phyloP scores from a whole-genome alignment of 2,329 filamentous ascomycete genomes.

The Hymenoscyphus salicellus region DNA sequence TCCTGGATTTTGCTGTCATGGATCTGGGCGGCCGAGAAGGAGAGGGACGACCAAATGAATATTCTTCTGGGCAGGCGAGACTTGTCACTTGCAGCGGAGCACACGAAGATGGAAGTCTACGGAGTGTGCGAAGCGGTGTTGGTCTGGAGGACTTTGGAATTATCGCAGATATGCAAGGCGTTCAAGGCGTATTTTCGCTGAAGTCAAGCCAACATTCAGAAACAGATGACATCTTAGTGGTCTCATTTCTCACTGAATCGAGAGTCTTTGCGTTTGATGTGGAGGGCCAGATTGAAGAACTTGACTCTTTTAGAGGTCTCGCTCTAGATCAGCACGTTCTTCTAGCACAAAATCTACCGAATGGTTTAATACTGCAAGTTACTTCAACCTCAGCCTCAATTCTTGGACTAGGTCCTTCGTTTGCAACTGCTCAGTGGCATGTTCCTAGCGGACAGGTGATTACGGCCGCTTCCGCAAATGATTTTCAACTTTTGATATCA shows the following conservation, averaged over 20 bases:
- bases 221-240: conserved; percentile 67
- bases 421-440: conserved; percentile 58
- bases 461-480: conserved; percentile 74
- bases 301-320: conserved; percentile 72
- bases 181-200: conserved; percentile 71
- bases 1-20: conserved; percentile 93
- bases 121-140: conserved; percentile 90
- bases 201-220: conserved; percentile 47
- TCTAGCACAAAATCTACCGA: conserved; percentile 62
- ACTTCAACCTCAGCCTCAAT: conserved; percentile 63
- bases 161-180: conserved; percentile 72
- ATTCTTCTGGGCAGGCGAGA: conserved; percentile 89
- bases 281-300: conserved; percentile 79
- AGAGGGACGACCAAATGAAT: conserved; percentile 78
- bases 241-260: conserved; percentile 81
- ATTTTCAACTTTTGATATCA: conserved; percentile 67
- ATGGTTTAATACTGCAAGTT: conserved; percentile 69
- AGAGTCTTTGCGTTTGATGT: conserved; percentile 74
- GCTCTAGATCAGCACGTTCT: conserved; percentile 69
- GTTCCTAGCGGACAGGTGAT: conserved; percentile 55
- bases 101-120: conserved; percentile 80
- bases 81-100: conserved; percentile 92
- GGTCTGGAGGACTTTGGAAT: conserved; percentile 84
- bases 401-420: conserved; percentile 56
- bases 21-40: conserved; percentile 85